Conservation (phyloP, 768 basidiomycete species). For the Calocybe indica region DNA sequence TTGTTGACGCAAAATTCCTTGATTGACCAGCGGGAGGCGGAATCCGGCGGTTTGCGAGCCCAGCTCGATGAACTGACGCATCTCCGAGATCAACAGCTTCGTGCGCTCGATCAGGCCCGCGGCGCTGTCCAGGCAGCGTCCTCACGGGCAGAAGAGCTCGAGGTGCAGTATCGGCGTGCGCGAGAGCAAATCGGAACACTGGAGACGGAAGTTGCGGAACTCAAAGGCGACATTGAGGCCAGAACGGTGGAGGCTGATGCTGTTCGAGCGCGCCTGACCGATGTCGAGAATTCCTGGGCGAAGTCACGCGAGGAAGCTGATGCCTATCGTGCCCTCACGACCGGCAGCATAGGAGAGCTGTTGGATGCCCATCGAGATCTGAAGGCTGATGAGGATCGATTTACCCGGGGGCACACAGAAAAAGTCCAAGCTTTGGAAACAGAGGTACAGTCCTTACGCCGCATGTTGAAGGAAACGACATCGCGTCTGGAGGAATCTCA, state of each 20-base stretch:
- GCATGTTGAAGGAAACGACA: conserved; percentile 74
- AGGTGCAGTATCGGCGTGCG: conserved; percentile 64
- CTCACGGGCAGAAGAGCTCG: conserved; percentile 72
- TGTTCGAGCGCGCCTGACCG: conserved; percentile 56
- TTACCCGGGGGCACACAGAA: conserved; percentile 71
- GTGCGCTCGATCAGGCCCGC: conserved; percentile 82
- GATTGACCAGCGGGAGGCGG: conserved; percentile 75
- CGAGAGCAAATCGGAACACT: conserved; percentile 63
- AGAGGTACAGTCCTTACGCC: conserved; percentile 69
- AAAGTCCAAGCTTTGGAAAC: conserved; percentile 76
- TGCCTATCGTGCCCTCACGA: conserved; percentile 80
- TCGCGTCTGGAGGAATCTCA: conserved; percentile 68
- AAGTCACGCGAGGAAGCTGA: conserved; percentile 94
- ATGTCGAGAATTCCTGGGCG: conserved; percentile 87
- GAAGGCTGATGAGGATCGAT: conserved; percentile 76
- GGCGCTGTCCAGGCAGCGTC: conserved; percentile 72
- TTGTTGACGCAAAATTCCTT: conserved; percentile 68
- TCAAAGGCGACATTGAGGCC: conserved; percentile 77
- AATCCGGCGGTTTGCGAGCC: conserved; percentile 53
- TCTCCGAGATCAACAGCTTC: conserved; percentile 79
- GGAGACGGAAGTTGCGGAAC: conserved; percentile 72
- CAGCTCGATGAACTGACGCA: conserved; percentile 68
- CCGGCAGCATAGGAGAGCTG: conserved; percentile 78
- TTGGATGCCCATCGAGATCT: conserved; percentile 85
- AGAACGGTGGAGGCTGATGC: conserved; percentile 70